Evolutionary conservation across 2,329 filamentous ascomycete genomes (phyloP).

Genomic region (Didymella pinodella): DNA sequence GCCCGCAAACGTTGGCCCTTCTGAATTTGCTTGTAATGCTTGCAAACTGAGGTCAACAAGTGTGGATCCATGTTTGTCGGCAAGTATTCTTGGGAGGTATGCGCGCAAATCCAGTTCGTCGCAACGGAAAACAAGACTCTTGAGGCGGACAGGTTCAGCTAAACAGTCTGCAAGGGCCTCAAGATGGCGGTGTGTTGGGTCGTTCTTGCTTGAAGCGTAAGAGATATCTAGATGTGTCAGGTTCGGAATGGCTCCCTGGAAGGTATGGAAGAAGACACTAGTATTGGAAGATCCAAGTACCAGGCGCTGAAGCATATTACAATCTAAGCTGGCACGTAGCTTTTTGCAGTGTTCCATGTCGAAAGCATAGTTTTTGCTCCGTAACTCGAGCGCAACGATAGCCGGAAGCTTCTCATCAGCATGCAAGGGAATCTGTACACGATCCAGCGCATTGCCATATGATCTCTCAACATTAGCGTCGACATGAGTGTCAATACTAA

Average conservation of each 20-base stretch:
- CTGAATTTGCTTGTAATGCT: background rate
- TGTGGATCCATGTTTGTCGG: background rate
- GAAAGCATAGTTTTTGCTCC: conserved; percentile 24
- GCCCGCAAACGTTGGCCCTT: background rate
- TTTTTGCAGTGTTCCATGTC: conserved; percentile 17
- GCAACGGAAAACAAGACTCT: background rate
- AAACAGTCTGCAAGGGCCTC: background rate
- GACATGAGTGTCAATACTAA: conserved; percentile 21
- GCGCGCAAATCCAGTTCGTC: conserved; percentile 1
- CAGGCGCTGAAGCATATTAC: conserved; percentile 21
- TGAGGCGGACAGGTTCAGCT: background rate
- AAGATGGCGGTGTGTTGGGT: conserved; percentile 1
- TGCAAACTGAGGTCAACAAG: conserved; percentile 3
- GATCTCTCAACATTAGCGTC: conserved; percentile 4
- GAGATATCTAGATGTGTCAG: conserved; percentile 13
- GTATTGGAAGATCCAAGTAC: conserved; percentile 16
- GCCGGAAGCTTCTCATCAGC: conserved; percentile 20
- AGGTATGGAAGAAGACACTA: conserved; percentile 19
- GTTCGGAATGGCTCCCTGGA: conserved; percentile 7
- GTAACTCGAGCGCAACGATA: conserved; percentile 19
- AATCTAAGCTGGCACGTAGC: conserved; percentile 22
- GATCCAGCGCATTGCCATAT: background rate
- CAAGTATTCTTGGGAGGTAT: background rate
- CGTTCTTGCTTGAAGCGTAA: conserved; percentile 9
- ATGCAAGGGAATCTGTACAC: conserved; percentile 22